These are phyloP conservation scores for Ceratopteris richardii DNA, from an alignment of 75 land plant species.

Conservation along the genomic window DNA sequence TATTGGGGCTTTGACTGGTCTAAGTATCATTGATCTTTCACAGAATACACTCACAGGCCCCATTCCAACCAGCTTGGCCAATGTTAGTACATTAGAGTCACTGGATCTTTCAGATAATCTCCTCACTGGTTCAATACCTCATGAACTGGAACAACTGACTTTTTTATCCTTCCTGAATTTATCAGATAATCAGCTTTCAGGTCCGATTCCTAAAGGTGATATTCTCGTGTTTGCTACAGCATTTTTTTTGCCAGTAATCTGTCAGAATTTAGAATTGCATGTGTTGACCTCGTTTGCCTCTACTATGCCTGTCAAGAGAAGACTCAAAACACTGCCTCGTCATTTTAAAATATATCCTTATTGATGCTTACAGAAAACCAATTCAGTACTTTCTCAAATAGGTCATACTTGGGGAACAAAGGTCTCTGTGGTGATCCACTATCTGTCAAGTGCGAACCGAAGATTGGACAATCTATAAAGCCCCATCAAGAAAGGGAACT, in stretches of 20 bases:
- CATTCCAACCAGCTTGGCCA: slow-evolving; percentile 6
- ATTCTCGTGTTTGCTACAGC: too few relatives aligned
- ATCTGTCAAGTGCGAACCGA: not conserved
- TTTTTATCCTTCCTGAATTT: slow-evolving; percentile 4
- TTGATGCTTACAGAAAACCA: not conserved
- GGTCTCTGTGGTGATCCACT: slow-evolving; percentile 1
- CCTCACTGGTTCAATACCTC: not conserved
- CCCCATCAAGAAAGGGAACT: not conserved
- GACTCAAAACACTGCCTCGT: too few relatives aligned
- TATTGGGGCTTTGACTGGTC: not conserved
- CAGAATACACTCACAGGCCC: slow-evolving; percentile 3
- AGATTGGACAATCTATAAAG: not conserved
- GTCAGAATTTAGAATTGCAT: too few relatives aligned
- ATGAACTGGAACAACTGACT: not conserved
- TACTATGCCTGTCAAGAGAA: too few relatives aligned
- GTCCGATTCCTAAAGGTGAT: not conserved
- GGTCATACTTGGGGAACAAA: not conserved
- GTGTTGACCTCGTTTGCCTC: too few relatives aligned
- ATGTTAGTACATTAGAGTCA: not conserved
- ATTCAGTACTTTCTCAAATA: not conserved
- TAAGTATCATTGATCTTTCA: not conserved
- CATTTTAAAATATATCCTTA: too few relatives aligned
- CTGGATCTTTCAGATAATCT: not conserved
- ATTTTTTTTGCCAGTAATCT: too few relatives aligned
- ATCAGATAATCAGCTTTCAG: slow-evolving; percentile 9